A percentile compares a stretch with the other conserved stretches of the same genome.
These are phyloP conservation scores for Solanum piurae DNA, from an alignment of 257 asterid species.

Conservation along the genomic window DNA sequence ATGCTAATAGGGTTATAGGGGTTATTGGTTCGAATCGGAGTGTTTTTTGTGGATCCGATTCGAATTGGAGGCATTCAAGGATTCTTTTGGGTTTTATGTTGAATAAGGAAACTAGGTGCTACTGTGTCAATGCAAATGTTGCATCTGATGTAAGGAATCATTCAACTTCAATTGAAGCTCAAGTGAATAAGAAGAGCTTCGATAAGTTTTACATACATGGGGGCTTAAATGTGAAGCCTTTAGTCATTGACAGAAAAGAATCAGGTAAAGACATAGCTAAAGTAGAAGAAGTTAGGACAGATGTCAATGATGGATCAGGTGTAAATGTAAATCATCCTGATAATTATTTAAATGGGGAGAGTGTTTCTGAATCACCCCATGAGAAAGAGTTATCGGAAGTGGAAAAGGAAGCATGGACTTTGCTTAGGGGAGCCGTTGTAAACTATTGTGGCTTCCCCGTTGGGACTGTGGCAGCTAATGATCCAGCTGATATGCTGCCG, in stretches of 20 bases:
- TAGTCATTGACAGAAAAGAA: conserved; percentile 33
- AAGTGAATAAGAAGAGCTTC: conserved; percentile 32
- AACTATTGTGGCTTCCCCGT: conserved; percentile 61
- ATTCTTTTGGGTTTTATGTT: conserved; percentile 21
- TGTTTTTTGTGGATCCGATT: conserved; percentile 41
- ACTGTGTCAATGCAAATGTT: conserved; percentile 32
- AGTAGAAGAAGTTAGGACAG: conserved; percentile 5
- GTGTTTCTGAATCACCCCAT: conserved; percentile 14
- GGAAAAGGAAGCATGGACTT: conserved; percentile 67
- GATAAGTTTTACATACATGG: conserved; percentile 58
- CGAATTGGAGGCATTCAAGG: conserved; percentile 37
- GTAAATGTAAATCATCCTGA: conserved; percentile 13
- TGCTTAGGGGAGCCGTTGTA: conserved; percentile 55
- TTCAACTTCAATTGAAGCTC: conserved; percentile 50
- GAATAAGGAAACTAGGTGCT: conserved; percentile 10
- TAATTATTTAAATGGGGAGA: conserved; percentile 9
- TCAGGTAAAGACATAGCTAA: conserved; percentile 12
- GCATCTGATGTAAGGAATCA: conserved; percentile 53
- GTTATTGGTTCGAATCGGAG: conserved; percentile 27
- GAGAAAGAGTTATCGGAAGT: conserved; percentile 34
- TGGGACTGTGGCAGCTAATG: conserved; percentile 72
- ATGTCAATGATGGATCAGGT: conserved; percentile 7
- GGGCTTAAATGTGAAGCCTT: conserved; percentile 48
- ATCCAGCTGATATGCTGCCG: conserved; percentile 51
- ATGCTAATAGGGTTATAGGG: conserved; percentile 14